phyloP scores from a whole-genome alignment of 257 asterid genomes.

The Plantago elongata region DNA sequence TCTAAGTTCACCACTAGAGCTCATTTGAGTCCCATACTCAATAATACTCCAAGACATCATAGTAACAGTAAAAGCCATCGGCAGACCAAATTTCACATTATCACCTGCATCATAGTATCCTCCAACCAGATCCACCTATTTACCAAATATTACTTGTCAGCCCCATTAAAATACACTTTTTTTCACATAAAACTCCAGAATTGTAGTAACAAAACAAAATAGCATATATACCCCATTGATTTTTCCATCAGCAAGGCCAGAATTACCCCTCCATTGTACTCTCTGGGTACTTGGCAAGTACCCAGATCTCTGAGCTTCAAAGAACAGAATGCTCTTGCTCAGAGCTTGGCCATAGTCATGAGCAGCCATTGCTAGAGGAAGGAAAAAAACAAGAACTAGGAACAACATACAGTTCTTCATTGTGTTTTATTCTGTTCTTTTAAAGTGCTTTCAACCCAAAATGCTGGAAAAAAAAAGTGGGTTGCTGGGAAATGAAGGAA shows the following conservation, averaged over 20 bases:
- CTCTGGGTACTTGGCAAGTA: slow-evolving; percentile 57
- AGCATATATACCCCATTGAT: slow-evolving; percentile 43
- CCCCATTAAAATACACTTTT: neutral
- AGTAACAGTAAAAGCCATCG: slow-evolving; percentile 79
- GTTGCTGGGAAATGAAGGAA: no score
- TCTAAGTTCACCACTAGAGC: slow-evolving; percentile 46
- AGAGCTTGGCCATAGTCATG: slow-evolving; percentile 67
- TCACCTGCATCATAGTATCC: slow-evolving; percentile 94
- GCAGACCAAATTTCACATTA: slow-evolving; percentile 76
- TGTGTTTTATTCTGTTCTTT: neutral
- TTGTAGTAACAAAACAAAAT: neutral
- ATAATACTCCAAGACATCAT: slow-evolving; percentile 73
- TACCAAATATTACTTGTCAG: neutral
- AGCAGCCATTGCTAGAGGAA: slow-evolving; percentile 34
- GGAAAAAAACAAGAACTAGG: slow-evolving; percentile 28
- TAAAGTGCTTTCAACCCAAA: slow-evolving; percentile 1
- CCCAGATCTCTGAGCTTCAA: slow-evolving; percentile 85
- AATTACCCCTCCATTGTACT: slow-evolving; percentile 67
- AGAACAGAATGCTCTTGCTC: slow-evolving; percentile 54
- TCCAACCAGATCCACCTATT: slow-evolving; percentile 74
- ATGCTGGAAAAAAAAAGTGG: neutral
- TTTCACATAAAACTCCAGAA: neutral
- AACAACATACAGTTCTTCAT: slow-evolving; percentile 39
- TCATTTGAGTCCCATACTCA: slow-evolving; percentile 62
- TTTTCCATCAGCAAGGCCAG: slow-evolving; percentile 70